Conservation (phyloP, 169 alveolate genomes). For the Plasmodium relictum region DNA sequence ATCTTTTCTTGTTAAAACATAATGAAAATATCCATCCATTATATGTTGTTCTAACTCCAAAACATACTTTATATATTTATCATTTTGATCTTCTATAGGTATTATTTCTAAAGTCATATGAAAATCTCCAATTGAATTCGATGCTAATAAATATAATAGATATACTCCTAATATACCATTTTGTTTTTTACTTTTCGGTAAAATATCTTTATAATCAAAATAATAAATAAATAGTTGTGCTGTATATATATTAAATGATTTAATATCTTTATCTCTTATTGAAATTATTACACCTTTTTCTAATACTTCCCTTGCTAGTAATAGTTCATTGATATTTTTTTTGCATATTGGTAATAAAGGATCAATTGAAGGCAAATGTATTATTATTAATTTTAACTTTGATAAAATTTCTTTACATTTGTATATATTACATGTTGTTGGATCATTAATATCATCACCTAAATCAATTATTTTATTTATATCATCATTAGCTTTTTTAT, state of each 20-base stretch:
- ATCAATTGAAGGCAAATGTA: conserved; percentile 43
- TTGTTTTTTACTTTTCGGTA: conserved; percentile 74
- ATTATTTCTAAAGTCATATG: conserved; percentile 82
- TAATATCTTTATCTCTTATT: conserved; percentile 29
- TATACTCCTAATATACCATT: conserved; percentile 80
- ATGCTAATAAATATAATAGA: conserved; percentile 80
- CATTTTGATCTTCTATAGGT: conserved; percentile 50
- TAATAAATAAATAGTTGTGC: conserved; percentile 52
- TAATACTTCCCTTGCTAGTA: conserved; percentile 45
- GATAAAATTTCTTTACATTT: conserved; percentile 49
- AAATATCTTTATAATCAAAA: conserved; percentile 18
- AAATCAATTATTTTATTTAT: background rate
- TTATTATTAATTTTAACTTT: conserved; percentile 25
- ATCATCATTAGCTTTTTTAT: conserved; percentile 8
- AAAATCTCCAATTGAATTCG: conserved; percentile 84
- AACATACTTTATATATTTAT: conserved; percentile 76
- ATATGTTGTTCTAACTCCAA: conserved; percentile 82
- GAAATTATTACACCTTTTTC: conserved; percentile 71
- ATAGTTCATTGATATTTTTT: conserved; percentile 44
- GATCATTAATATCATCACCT: conserved; percentile 37
- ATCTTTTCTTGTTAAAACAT: conserved; percentile 40
- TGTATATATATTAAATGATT: conserved; percentile 60
- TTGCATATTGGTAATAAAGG: conserved; percentile 52
- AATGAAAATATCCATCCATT: conserved; percentile 85
- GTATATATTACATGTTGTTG: conserved; percentile 3